Conservation (phyloP, 192 early-diverging fungal genomes). For the Gonapodya prolifera region DNA sequence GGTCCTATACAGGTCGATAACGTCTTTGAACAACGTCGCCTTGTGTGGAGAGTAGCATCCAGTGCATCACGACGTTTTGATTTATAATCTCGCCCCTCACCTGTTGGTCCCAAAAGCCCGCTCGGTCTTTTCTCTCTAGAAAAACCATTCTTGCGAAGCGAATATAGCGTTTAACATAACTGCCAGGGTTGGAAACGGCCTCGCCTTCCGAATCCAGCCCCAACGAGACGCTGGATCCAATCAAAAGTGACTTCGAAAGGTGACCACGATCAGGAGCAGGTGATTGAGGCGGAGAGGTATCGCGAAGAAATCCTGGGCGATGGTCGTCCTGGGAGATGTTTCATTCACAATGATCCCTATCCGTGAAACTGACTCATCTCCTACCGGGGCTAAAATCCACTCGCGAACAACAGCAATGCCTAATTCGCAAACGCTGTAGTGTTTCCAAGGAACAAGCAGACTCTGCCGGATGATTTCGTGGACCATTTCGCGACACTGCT, state of each 20-base stretch:
- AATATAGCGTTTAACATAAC: neutral
- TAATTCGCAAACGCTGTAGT: conserved; percentile 50
- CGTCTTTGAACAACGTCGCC: conserved; percentile 51
- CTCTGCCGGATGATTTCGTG: conserved; percentile 67
- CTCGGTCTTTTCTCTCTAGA: conserved; percentile 34
- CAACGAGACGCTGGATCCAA: neutral
- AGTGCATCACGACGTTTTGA: no score
- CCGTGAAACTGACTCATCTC: conserved; percentile 15
- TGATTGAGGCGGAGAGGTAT: conserved; percentile 2
- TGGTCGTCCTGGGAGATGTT: conserved; percentile 45
- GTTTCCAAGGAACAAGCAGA: conserved; percentile 45
- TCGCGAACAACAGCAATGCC: conserved; percentile 51
- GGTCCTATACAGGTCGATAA: conserved; percentile 49
- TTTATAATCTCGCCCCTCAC: conserved; percentile 18
- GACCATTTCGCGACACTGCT: conserved; percentile 55
- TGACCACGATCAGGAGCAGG: neutral
- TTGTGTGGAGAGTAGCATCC: conserved; percentile 1
- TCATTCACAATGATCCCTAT: conserved; percentile 2
- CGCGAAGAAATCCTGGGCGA: conserved; percentile 48
- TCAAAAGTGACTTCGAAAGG: neutral
- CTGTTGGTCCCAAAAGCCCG: conserved; percentile 24
- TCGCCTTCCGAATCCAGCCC: neutral
- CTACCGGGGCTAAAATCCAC: conserved; percentile 39
- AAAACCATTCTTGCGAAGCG: conserved; percentile 29
- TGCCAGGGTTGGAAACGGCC: neutral